Base-by-base conservation (phyloP, 495 filamentous ascomycete species). In the Xylaria nigripes region DNA sequence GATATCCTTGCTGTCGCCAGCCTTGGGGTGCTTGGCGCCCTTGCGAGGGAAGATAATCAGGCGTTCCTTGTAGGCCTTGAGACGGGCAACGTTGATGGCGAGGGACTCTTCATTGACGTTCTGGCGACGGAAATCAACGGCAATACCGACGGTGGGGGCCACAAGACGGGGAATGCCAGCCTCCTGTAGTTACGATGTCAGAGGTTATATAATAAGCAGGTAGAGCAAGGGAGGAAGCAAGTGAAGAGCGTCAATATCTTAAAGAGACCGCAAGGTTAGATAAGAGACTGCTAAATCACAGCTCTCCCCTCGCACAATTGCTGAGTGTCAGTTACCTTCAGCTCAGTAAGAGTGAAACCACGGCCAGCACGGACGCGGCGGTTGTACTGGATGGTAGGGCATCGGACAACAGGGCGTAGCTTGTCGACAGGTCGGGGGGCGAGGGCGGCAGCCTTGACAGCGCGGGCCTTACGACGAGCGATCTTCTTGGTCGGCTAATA, bases 31-130 rank as follows among this genome's bases (percentile, higher is more conserved):
- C 77, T 93, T 86, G 76, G 90, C 89, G 68, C 81, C 78, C 76
- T 89, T 92, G 81, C 90, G 90, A 67, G 93, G 93, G 85, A 97
- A 97, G 72, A 98, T 78, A 76, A 98, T 95, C 68, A 98, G 75
- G 68, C 90, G 88, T 61, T 81, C 82, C 77, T 85, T 86, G 90
- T 96, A 98, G 70, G 85, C 89, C 80, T 94, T 87, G 62, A 98
- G 87, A 67, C 93, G 93, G 71, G 86, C 86, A 61, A 97, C 94
- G 77, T 98, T 98, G 78, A 79, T 81, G 69, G 87, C 77, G 63
- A 96, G 88, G 56, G 85, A 85, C 81, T 96, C 94, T 74, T 88
- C 86, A 69, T 86, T 92, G 73, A 94, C 87, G 83, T 97, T 98
- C 77, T 83, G 81, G 72, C 93, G 93, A 77, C 94, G 94, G 74